Base-by-base conservation (phyloP, 768 basidiomycete genomes). In the Tylopilus sp. region DNA sequence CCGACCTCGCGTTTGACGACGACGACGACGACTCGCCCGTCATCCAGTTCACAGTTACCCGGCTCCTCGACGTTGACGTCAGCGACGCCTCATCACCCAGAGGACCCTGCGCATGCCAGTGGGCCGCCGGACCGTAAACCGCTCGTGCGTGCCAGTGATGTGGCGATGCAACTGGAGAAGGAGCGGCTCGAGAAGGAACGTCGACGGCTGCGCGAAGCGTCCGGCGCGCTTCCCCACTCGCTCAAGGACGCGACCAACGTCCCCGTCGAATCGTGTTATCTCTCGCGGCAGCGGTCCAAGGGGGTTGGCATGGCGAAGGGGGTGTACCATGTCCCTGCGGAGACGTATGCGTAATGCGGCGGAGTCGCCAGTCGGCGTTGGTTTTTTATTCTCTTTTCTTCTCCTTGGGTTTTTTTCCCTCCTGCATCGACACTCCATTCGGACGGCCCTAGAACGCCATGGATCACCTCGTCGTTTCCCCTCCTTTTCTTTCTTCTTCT, bases 81-180 rank as follows among this genome's bases (percentile, higher is more conserved):
- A n/a, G 7, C 57, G 0, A 44, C 44, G 22, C 59, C 44, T 22
- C 59, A 55, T 12, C 40, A 59, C 25, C 36, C 55, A 4, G 59
- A 64, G 1, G 61, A 65, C 3, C 35, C 28, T 8, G 8, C 33
- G 2, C 6, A 40, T 38, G 17, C n/a, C n/a, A n/a, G 41, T 17
- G 47, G 25, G 21, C 22, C 49, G 23, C 25, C 49, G 1, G 62
- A 64, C 21, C 52, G 63, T 30, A 63, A 63, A 42, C 65, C 65
- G 33, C 44, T 77, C 23, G 79, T 78, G 21, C 73, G 74, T 46
- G 81, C 81, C 10, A 82, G 80, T 50, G 73, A 73, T 35, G 78
- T 73, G 44, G 81, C 81, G 5, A 73, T 76, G 69, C 79, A 75
- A 15, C 60, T 80, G 22, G 80, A 81, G 60, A 77, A 71, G 50